A percentile compares a stretch with the other conserved stretches of the same genome.
Evolutionary conservation across 345 rosid species (phyloP).

Genomic region (Hibiscus tridactylites): DNA sequence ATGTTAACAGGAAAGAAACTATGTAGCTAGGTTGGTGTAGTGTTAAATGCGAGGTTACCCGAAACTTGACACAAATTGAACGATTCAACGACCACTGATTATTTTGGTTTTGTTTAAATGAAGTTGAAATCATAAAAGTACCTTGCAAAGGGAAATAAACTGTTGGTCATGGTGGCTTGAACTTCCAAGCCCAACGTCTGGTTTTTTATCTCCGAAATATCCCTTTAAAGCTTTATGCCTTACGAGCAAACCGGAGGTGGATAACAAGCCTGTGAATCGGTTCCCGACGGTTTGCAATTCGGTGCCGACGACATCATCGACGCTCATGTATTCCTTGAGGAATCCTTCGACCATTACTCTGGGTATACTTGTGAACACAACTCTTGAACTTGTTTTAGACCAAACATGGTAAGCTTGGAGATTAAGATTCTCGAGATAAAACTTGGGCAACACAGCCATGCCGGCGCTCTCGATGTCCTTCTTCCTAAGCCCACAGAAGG

Average conservation of each 20-base stretch:
- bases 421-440: slow-evolving; percentile 75
- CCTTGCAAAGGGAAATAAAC: slow-evolving; percentile 77
- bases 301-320: slow-evolving; percentile 59
- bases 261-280: slow-evolving; percentile 59
- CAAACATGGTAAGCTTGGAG: slow-evolving; percentile 46
- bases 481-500: slow-evolving; percentile 64
- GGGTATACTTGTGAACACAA: slow-evolving; percentile 71
- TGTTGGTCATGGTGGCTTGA: slow-evolving; percentile 49
- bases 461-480: slow-evolving; percentile 50
- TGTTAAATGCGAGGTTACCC: not conserved
- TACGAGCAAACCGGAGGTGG: slow-evolving; percentile 46
- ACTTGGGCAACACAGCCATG: slow-evolving; percentile 87
- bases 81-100: no score
- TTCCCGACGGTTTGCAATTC: slow-evolving; percentile 43
- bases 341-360: slow-evolving; percentile 77
- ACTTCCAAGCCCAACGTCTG: slow-evolving; percentile 59
- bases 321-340: slow-evolving; percentile 56
- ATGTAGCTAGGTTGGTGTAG: not conserved
- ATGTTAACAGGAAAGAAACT: no score
- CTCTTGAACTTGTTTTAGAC: slow-evolving; percentile 30
- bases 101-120: not conserved
- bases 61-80: not conserved
- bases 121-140: slow-evolving; percentile 46
- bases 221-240: slow-evolving; percentile 60
- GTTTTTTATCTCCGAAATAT: slow-evolving; percentile 42